phyloP scores from a whole-genome alignment of 306 rosid species.

The Notholithocarpus densiflorus region DNA sequence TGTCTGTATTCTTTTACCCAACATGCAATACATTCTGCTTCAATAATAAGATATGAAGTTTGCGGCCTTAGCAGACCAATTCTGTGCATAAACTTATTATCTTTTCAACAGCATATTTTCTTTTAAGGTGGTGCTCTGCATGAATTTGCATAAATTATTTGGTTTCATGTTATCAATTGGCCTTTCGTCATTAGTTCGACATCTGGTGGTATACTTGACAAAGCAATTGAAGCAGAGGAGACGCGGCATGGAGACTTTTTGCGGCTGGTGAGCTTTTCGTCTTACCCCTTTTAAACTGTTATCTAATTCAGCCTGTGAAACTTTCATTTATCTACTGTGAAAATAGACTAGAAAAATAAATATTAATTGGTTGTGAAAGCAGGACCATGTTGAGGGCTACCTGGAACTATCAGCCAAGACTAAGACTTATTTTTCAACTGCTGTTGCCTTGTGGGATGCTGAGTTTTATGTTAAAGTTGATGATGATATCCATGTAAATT shows the following conservation, averaged over 20 bases:
- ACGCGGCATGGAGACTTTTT: constrained; percentile 60
- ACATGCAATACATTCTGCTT: neutral
- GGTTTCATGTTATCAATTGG: neutral
- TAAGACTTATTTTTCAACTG: constrained; percentile 68
- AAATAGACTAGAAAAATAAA: neutral
- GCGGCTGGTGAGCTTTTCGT: constrained; percentile 69
- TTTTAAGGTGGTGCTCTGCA: neutral
- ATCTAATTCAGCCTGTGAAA: neutral
- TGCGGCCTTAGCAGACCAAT: constrained; percentile 1
- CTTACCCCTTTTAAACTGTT: constrained; percentile 13
- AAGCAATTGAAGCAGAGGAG: constrained; percentile 81
- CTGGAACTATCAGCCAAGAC: constrained; percentile 76
- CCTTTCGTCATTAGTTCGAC: constrained; percentile 45
- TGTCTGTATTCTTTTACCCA: neutral
- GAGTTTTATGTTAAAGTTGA: constrained; percentile 89
- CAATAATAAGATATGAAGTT: neutral
- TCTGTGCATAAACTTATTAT: neutral
- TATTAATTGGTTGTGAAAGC: constrained; percentile 12
- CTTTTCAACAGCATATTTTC: neutral
- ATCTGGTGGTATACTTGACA: constrained; percentile 83
- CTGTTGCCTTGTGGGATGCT: constrained; percentile 79
- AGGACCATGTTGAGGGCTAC: constrained; percentile 79
- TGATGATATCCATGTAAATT: constrained; percentile 84
- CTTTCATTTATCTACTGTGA: neutral
- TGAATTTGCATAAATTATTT: neutral